phyloP scores from a whole-genome alignment of 306 rosid genomes.

The Prinsepia uniflora region DNA sequence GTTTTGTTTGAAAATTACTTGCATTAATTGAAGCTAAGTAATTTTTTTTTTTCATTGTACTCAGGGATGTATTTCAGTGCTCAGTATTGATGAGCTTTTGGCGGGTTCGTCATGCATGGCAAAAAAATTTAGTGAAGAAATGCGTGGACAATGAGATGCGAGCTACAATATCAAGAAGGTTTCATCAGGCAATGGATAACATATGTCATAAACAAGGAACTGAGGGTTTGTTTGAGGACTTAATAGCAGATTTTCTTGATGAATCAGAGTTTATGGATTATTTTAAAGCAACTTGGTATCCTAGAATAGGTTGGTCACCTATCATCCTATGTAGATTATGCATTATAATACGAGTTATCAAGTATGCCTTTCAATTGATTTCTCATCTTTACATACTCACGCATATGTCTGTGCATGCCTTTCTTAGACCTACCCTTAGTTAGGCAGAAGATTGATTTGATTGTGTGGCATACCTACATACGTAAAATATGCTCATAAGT shows the following conservation, averaged over 20 bases:
- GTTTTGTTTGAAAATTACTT: conserved; percentile 1
- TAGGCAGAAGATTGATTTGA: neutral
- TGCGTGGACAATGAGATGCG: conserved; percentile 49
- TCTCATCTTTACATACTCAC: neutral
- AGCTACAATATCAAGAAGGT: conserved; percentile 55
- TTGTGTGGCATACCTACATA: neutral
- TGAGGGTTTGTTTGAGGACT: conserved; percentile 54
- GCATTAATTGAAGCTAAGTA: conserved; percentile 20
- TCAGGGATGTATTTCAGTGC: conserved; percentile 89
- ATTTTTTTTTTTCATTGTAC: conserved; percentile 22
- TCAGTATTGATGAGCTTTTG: conserved; percentile 71
- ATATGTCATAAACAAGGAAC: conserved; percentile 53
- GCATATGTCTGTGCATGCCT: neutral
- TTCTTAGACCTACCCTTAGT: neutral
- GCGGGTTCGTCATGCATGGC: conserved; percentile 83
- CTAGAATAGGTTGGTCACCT: conserved; percentile 62
- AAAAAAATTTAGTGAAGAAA: conserved; percentile 65
- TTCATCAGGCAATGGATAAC: conserved; percentile 56
- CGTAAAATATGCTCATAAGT: neutral
- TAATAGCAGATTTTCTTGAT: conserved; percentile 66
- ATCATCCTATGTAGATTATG: conserved; percentile 21
- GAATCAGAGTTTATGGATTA: conserved; percentile 71
- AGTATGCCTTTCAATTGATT: neutral
- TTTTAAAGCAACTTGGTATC: conserved; percentile 83
- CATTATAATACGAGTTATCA: neutral